Evolutionary conservation across 2,329 filamentous ascomycete species (phyloP), one percentile per base, ranked within the genome.

Genomic region (Chaetomium globosum): DNA sequence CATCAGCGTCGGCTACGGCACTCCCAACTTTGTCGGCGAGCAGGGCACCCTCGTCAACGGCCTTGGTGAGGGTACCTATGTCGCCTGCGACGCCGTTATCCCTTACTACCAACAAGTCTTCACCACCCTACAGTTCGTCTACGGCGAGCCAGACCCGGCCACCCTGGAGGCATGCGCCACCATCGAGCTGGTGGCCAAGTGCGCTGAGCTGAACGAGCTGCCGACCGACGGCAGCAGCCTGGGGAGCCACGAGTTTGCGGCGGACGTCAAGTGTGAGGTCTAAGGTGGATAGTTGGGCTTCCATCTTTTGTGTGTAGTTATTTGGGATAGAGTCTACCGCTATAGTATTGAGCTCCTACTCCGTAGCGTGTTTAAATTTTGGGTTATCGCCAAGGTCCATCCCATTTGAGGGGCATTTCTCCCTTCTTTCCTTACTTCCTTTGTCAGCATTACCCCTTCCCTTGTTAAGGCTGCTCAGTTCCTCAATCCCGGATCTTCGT

Each of bases 131-230:
- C 77, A 79, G 68, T 79, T 78, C 52, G 73, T 75, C 28, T 75
- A 76, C 66, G 68, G 67, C 54, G 63, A 28, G 19, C 26, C 16
- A 52, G 68, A 48, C 33, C 71, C 64, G 64, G 49, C 69, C 4
- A 69, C 79, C 1, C 79, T 80, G 2, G 71, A 75, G 51, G 76
- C 73, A 2, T 85, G 82, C 66, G 78, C 75, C 2, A 73, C 77
- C 8, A 73, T 84, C 48, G 74, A 71, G 9, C 71, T 84, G 56
- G 68, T 83, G 19, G 78, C 81, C 9, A 74, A 81, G 71, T 84
- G 82, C 58, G 75, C 77, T 0, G 55, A 68, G 62, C 69, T 83
- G 48, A 70, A 76, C 13, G 72, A 73, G 16, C 66, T 80, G 26
- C 76, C 78, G 26, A 26, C 26, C 0, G 71, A 72, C 0, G 71